Evolutionary conservation across 2,329 filamentous ascomycete genomes (phyloP), one percentile per base, ranked within the genome.

Genomic region (Sporothrix protearum): DNA sequence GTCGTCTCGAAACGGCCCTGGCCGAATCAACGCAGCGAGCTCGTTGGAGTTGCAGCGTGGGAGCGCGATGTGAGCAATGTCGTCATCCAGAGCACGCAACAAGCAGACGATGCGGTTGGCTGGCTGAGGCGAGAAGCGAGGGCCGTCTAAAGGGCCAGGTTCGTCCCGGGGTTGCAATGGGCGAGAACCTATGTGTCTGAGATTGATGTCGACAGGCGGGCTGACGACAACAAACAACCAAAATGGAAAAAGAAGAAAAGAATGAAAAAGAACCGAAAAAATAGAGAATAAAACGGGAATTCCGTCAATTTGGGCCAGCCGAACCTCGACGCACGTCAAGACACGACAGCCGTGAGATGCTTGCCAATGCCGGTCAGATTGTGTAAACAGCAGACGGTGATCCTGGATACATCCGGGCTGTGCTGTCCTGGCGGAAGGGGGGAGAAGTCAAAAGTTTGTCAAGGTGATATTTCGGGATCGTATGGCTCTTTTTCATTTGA

Each of bases 21-120:
- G 63, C 64, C 72, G 68, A 73, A 70, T 73, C 70, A 74, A 47
- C 14, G n/a, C 12, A 8, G n/a, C 63, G 55, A 3, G 4, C n/a
- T 42, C 39, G 28, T 61, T 33, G 9, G 33, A 19, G 45, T 36
- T 42, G 59, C 57, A 47, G 64, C 67, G 68, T 28, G 71, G 47
- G 39, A 72, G 14, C 14, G 42, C 42, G 42, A 47, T 47, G 42
- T 47, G 42, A 47, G 33, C 36, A 47, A 74, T 74, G 72, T 74
- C 75, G 75, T 75, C 75, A 76, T 75, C 57, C 22, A 68, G 67
- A 47, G 71, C 71, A 76, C 75, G 75, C 73, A 76, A 75, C 74
- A 14, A 16, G 8, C 25, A 10, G 16, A 33, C 36, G 36, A n/a
- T 68, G 53, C 71, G 28, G 71, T 70, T 72, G 71, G 61, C 28